These are phyloP conservation scores for Forsythia suspensa DNA, from an alignment of 257 asterid genomes.

Conservation along the genomic window DNA sequence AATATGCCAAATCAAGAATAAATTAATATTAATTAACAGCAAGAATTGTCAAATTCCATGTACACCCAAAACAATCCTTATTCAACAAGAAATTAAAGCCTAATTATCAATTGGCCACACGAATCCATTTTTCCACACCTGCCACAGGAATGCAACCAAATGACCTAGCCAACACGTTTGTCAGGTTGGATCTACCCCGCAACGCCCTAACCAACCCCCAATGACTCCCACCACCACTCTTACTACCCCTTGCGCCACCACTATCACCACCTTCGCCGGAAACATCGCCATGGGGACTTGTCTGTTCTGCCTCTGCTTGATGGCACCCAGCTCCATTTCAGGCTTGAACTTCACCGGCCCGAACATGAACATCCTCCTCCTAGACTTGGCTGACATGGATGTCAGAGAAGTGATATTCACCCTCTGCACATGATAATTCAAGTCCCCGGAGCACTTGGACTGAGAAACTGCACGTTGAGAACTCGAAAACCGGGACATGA, in stretches of 20 bases:
- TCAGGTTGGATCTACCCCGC: constrained; percentile 33
- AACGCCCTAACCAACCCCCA: constrained; percentile 31
- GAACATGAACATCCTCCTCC: constrained; percentile 70
- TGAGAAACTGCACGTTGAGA: neutral
- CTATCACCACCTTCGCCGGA: constrained; percentile 11
- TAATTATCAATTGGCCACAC: constrained; percentile 7
- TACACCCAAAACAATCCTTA: too few relatives aligned
- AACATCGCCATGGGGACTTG: neutral
- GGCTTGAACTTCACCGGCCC: constrained; percentile 75
- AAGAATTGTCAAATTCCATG: too few relatives aligned
- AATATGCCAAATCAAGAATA: too few relatives aligned
- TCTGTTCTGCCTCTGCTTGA: constrained; percentile 55
- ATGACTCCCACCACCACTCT: constrained; percentile 15
- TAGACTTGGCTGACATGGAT: constrained; percentile 67
- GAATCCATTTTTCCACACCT: constrained; percentile 13
- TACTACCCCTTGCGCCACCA: constrained; percentile 14
- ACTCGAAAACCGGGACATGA: constrained; percentile 3
- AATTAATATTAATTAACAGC: too few relatives aligned
- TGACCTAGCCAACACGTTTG: constrained; percentile 44
- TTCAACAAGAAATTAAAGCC: too few relatives aligned
- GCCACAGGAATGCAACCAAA: constrained; percentile 43
- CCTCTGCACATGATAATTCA: constrained; percentile 37
- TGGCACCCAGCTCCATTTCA: constrained; percentile 71
- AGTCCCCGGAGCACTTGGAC: constrained; percentile 14
- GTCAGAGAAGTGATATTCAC: constrained; percentile 63